These are phyloP conservation scores for Afroboletus lepidellus DNA, from an alignment of 1,284 basidiomycete genomes.

Conservation along the genomic window DNA sequence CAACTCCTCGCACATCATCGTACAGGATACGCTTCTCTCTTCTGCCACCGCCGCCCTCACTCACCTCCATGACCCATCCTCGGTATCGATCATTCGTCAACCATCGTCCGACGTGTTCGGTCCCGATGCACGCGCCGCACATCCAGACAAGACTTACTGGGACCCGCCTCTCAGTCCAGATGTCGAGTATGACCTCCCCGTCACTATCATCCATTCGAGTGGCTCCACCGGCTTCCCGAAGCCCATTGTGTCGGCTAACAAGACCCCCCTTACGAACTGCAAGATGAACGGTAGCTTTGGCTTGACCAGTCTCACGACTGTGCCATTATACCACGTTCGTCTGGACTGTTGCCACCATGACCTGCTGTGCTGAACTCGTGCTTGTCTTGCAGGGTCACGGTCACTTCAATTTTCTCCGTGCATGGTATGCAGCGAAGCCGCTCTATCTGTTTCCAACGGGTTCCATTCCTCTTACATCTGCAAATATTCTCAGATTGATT, in stretches of 20 bases:
- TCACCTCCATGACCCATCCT: conserved; percentile 17
- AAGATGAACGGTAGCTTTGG: conserved; percentile 42
- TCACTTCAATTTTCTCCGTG: conserved; percentile 31
- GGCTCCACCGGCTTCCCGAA: conserved; percentile 52
- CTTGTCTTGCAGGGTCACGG: conserved; percentile 15
- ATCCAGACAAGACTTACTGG: conserved; percentile 36
- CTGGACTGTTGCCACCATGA: neutral
- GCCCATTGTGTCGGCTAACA: conserved; percentile 44
- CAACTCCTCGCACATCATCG: conserved; percentile 41
- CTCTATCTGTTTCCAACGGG: conserved; percentile 49
- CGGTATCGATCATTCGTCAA: conserved; percentile 25
- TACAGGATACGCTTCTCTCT: conserved; percentile 18
- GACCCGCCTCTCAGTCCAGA: conserved; percentile 42
- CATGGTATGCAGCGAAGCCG: conserved; percentile 42
- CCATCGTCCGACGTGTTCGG: conserved; percentile 20
- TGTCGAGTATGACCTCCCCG: conserved; percentile 43
- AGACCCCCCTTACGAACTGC: conserved; percentile 38
- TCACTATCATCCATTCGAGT: conserved; percentile 58
- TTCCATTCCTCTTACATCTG: conserved; percentile 50
- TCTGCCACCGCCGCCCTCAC: conserved; percentile 18
- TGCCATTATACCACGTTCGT: conserved; percentile 47
- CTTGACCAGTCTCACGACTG: conserved; percentile 43
- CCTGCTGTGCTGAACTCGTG: conserved; percentile 5
- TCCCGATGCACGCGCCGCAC: conserved; percentile 27
- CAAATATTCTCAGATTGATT: conserved; percentile 42